A percentile compares a stretch with the other conserved stretches of the same genome.
Evolutionary conservation across 2,329 filamentous ascomycete genomes (phyloP).

Genomic region (Volutella citrinella): DNA sequence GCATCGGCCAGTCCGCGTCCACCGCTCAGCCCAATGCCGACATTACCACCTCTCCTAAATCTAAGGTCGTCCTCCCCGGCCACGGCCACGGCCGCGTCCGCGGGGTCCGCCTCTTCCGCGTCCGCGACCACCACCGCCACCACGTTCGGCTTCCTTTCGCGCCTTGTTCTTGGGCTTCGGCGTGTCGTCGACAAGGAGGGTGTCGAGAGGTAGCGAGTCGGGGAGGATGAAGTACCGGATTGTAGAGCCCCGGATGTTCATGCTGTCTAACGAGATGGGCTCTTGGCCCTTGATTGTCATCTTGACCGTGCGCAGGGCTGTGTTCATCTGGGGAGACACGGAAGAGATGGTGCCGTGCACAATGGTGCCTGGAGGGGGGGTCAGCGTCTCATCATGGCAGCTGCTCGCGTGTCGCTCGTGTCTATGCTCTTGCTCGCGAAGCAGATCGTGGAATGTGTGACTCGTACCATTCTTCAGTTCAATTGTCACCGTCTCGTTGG

Average conservation of each 20-base stretch:
- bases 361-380: slow-evolving; percentile 68
- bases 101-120: slow-evolving; percentile 52
- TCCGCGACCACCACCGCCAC: slow-evolving; percentile 51
- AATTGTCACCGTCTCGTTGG: slow-evolving; percentile 97
- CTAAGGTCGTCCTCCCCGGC: slow-evolving; percentile 32
- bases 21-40: too few species aligned
- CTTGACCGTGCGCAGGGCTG: slow-evolving; percentile 89
- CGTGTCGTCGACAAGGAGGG: slow-evolving; percentile 90
- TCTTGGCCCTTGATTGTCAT: slow-evolving; percentile 91
- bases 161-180: slow-evolving; percentile 99
- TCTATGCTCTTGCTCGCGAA: not conserved
- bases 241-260: slow-evolving; percentile 94
- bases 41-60: too few species aligned
- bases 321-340: slow-evolving; percentile 98
- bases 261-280: slow-evolving; percentile 83
- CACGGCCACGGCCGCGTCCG: slow-evolving; percentile 48
- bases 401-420: not conserved
- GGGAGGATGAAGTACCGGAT: slow-evolving; percentile 97
- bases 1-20: too few species aligned
- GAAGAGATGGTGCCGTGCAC: slow-evolving; percentile 95
- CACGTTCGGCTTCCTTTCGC: slow-evolving; percentile 77
- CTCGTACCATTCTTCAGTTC: slow-evolving; percentile 96
- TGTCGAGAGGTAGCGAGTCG: slow-evolving; percentile 92
- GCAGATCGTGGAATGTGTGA: slow-evolving; percentile 15
- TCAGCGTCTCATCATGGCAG: slow-evolving; percentile 8